Conservation (phyloP, 2,329 filamentous ascomycete genomes). For the Arthrobotrys iridis region DNA sequence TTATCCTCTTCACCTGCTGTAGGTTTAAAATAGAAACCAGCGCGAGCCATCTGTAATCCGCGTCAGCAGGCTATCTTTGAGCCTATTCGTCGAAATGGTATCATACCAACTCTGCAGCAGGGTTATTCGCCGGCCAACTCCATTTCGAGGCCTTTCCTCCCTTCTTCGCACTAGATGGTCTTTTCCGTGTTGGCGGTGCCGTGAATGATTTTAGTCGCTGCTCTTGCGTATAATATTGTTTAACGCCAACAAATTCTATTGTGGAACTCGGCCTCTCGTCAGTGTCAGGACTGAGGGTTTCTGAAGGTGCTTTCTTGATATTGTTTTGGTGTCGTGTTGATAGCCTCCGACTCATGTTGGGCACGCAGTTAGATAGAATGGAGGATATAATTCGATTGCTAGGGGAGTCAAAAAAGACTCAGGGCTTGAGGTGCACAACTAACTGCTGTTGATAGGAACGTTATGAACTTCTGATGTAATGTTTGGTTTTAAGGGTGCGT, state of each 20-base stretch:
- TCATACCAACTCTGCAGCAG: constrained; percentile 41
- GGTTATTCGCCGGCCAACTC: constrained; percentile 34
- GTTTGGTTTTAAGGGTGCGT: neutral
- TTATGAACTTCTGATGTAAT: no score
- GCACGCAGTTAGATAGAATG: no score
- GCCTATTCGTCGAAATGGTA: neutral
- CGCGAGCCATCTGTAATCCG: constrained; percentile 76
- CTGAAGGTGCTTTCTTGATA: constrained; percentile 14
- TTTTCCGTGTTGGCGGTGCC: constrained; percentile 18
- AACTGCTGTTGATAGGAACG: neutral
- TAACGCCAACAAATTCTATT: constrained; percentile 31
- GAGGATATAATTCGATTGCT: neutral
- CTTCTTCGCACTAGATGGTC: constrained; percentile 38
- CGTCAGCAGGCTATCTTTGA: neutral
- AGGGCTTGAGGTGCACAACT: neutral
- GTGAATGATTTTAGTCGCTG: constrained; percentile 36
- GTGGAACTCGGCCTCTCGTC: neutral
- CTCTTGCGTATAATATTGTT: constrained; percentile 42
- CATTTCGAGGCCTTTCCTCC: constrained; percentile 40
- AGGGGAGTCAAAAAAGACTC: neutral
- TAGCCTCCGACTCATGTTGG: constrained; percentile 43
- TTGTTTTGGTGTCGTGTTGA: constrained; percentile 43
- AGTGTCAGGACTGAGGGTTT: neutral
- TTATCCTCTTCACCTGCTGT: constrained; percentile 81
- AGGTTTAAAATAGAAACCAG: constrained; percentile 90